Evolutionary conservation across 441 rosid species (phyloP), one percentile per base, ranked within the genome.

Genomic region (Croton setiger): DNA sequence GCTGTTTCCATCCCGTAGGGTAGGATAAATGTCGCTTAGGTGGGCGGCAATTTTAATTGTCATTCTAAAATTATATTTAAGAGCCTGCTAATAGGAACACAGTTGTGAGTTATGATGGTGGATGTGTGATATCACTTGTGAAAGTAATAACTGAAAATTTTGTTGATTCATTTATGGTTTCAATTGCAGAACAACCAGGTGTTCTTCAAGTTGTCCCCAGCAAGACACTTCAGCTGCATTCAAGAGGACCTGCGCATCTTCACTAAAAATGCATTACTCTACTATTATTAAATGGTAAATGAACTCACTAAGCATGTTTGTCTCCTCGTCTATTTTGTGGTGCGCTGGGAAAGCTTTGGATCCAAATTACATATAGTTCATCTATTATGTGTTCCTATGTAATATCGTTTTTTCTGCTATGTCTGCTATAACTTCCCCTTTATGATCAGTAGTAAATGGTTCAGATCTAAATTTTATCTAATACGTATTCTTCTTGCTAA

Each of bases 141-240:
- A 1, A 18, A 58, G 33, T 47, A 2, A 36, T n/a, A 14, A 17
- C 35, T 48, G 7, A n/a, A 13, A 58, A 59, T 43, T 62, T 21
- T 37, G 27, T 14, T 39, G 1, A 45, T 64, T 4, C 23, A 53
- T 37, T 59, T 23, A 49, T 54, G 0, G 27, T 39, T 48, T 20
- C 66, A 9, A 62, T 79, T 70, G 82, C 94, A 93, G 98, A 84
- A 64, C 86, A 81, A 82, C 94, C 92, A 3, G 97, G 97, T 56
- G 97, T 93, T 60, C 80, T 89, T 82, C 92, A 86, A 73, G 89
- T 90, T 67, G 82, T 82, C 31, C 88, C 85, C 2, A 86, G 84
- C 86, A 75, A 69, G 86, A 86, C 81, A 13, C 69, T 79, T 23
- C 94, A 86, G 78, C 81, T 90, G 74, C 91, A 87, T 77, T 47